These are phyloP conservation scores for Cucurbita ficifolia DNA, from an alignment of 306 rosid genomes.

Conservation along the genomic window DNA sequence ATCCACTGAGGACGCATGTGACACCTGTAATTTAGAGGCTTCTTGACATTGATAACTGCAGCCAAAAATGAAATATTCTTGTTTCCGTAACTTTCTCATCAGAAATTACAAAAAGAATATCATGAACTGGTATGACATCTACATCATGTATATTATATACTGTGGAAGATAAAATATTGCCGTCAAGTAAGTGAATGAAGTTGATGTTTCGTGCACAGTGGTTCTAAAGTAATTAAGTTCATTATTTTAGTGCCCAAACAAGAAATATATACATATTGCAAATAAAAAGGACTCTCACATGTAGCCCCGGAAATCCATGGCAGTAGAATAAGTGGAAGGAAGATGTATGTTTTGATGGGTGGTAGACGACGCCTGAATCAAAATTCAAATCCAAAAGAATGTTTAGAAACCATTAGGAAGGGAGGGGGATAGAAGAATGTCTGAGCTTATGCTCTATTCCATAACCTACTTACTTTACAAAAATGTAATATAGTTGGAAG, in stretches of 20 bases:
- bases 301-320: constrained; percentile 83
- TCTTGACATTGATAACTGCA: constrained; percentile 48
- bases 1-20: constrained; percentile 71
- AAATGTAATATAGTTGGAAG: constrained; percentile 58
- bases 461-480: constrained; percentile 56
- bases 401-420: neutral
- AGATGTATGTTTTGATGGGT: constrained; percentile 52
- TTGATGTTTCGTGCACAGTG: neutral
- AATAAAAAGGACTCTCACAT: constrained; percentile 28
- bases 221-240: neutral
- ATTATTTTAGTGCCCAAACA: neutral
- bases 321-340: constrained; percentile 61
- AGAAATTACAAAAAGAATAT: neutral
- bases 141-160: neutral
- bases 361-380: constrained; percentile 87
- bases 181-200: neutral
- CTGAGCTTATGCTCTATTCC: constrained; percentile 8
- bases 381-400: neutral
- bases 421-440: neutral
- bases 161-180: neutral
- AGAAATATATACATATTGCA: neutral
- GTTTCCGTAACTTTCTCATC: neutral
- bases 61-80: constrained; percentile 15
- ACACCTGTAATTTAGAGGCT: constrained; percentile 60
- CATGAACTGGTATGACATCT: neutral